Percentiles rank a stretch among this genome's conserved stretches.
These are phyloP conservation scores for Pelargonium nanum DNA, from an alignment of 345 rosid species.

Conservation along the genomic window DNA sequence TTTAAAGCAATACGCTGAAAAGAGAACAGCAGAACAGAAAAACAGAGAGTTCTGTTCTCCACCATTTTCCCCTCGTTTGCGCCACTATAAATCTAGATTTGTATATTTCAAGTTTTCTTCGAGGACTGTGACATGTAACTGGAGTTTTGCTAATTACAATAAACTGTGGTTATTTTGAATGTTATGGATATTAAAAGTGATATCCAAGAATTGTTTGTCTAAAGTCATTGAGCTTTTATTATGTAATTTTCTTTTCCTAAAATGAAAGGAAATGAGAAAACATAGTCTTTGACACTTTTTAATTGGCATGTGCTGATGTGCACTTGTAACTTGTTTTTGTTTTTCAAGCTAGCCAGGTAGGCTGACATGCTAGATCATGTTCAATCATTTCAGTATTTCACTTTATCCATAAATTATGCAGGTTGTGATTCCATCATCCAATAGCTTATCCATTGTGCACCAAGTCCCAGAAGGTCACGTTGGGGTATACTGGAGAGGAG, in stretches of 20 bases:
- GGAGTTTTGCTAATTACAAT: too few species aligned
- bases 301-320: too few species aligned
- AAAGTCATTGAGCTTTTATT: neutral
- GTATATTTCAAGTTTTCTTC: neutral
- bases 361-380: neutral
- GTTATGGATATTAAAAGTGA: neutral
- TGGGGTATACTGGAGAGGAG: conserved; percentile 94
- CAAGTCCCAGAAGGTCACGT: conserved; percentile 97
- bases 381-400: conserved; percentile 1
- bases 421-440: conserved; percentile 40
- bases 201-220: neutral
- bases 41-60: too few species aligned
- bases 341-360: neutral
- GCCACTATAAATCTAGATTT: too few species aligned
- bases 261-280: neutral
- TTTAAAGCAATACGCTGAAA: too few species aligned
- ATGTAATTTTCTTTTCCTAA: too few species aligned
- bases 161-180: too few species aligned
- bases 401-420: conserved; percentile 13
- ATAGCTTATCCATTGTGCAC: conserved; percentile 47
- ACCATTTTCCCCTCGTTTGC: too few species aligned
- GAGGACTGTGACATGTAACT: too few species aligned
- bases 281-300: neutral
- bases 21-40: too few species aligned
- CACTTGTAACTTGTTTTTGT: neutral